phyloP scores from a whole-genome alignment of 768 basidiomycete species.

The Leccinum longicurvipes region DNA sequence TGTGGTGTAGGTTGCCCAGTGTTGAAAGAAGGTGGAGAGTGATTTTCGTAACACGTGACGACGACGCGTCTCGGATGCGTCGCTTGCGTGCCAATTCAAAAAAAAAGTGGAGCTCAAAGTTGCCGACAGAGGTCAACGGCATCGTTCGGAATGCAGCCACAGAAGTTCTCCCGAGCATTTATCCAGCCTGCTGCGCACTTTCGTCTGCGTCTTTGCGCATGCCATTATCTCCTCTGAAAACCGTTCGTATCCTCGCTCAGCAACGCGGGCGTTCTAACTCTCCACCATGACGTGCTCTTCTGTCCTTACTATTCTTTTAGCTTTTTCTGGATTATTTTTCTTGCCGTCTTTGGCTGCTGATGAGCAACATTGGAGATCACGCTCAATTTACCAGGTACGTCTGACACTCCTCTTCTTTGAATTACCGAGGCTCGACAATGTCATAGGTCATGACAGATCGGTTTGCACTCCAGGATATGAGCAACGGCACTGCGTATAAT shows the following conservation, averaged over 20 bases:
- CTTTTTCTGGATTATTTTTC: slow-evolving; percentile 3
- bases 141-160: slow-evolving; percentile 18
- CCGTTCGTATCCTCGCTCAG: slow-evolving; percentile 2
- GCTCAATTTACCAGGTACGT: slow-evolving; percentile 53
- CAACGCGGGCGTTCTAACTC: neutral
- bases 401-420: neutral
- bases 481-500: slow-evolving; percentile 25
- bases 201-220: neutral
- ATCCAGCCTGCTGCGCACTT: neutral
- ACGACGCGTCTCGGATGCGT: slow-evolving; percentile 9
- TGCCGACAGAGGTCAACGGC: slow-evolving; percentile 26
- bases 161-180: slow-evolving; percentile 6
- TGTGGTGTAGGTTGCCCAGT: neutral
- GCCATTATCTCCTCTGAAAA: slow-evolving; percentile 3
- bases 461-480: slow-evolving; percentile 49
- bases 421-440: neutral
- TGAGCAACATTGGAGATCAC: slow-evolving; percentile 47
- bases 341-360: slow-evolving; percentile 32
- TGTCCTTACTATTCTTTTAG: slow-evolving; percentile 9
- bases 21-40: neutral
- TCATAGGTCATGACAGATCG: slow-evolving; percentile 52
- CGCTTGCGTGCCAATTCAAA: slow-evolving; percentile 3
- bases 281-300: slow-evolving; percentile 8
- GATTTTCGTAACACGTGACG: slow-evolving; percentile 30
- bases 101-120: slow-evolving; percentile 9